phyloP scores from a whole-genome alignment of 139 green algal species.

The Chlorella sp. region DNA sequence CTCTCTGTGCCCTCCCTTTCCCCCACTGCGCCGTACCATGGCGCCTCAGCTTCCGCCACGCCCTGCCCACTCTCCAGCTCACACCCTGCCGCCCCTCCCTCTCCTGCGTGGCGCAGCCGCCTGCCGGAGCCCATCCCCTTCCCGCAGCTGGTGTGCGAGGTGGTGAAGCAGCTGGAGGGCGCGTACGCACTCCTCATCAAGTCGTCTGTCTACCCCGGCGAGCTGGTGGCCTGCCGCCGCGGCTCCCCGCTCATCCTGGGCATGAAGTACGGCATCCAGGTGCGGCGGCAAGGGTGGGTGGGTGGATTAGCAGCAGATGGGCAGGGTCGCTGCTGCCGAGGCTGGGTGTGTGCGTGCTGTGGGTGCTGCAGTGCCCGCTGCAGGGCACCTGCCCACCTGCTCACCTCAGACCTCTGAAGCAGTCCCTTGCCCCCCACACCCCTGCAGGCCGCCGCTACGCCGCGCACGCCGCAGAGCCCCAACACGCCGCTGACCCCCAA shows the following conservation, averaged over 20 bases:
- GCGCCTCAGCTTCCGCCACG: neutral
- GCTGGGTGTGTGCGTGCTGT: neutral
- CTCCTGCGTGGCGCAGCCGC: conserved; percentile 26
- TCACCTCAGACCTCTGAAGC: neutral
- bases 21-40: too few species aligned
- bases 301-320: neutral
- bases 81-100: conserved; percentile 61
- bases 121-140: conserved; percentile 63
- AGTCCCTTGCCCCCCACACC: neutral
- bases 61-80: conserved; percentile 77
- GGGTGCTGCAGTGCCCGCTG: neutral
- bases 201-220: conserved; percentile 90
- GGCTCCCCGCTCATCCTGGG: conserved; percentile 94
- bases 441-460: conserved; percentile 30
- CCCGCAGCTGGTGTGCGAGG: conserved; percentile 94
- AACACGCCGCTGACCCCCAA: conserved; percentile 51
- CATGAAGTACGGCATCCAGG: conserved; percentile 72
- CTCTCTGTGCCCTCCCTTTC: too few species aligned
- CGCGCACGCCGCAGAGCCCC: conserved; percentile 31
- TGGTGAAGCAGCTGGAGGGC: conserved; percentile 96
- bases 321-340: neutral
- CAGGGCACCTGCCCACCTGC: neutral
- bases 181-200: conserved; percentile 98
- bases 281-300: neutral
- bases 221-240: conserved; percentile 97